Evolutionary conservation across 495 filamentous ascomycete species (phyloP).

Genomic region (Hypoxylon fragiforme): DNA sequence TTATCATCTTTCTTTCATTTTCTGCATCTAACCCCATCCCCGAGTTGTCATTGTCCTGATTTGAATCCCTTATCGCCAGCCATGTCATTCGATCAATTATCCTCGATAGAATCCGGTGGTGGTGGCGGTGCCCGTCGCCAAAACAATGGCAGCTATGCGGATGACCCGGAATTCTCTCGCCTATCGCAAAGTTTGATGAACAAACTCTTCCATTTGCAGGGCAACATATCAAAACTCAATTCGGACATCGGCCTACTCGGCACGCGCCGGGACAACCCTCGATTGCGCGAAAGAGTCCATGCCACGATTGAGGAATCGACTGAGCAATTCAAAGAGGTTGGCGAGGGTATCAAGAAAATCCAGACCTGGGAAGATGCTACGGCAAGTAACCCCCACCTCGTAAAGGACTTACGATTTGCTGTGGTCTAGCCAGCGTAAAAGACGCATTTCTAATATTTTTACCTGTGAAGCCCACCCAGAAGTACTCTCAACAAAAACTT

Average conservation of each 20-base stretch:
- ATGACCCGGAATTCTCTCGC: conserved; percentile 89
- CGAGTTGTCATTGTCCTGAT: conserved; percentile 7
- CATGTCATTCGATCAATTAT: conserved; percentile 93
- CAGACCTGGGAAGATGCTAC: conserved; percentile 90
- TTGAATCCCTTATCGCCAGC: conserved; percentile 19
- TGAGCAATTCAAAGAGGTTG: conserved; percentile 85
- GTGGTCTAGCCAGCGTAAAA: background rate
- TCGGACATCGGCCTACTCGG: conserved; percentile 83
- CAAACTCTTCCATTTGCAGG: conserved; percentile 83
- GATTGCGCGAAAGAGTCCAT: conserved; percentile 87
- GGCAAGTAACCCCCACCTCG: conserved; percentile 65
- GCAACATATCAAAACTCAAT: conserved; percentile 78
- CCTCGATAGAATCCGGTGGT: conserved; percentile 71
- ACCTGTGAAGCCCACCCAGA: conserved; percentile 69
- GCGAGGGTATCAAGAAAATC: conserved; percentile 90
- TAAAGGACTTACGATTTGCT: background rate
- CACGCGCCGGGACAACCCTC: conserved; percentile 86
- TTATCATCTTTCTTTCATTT: too few relatives aligned
- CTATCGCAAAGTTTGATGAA: conserved; percentile 80
- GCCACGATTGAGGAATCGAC: conserved; percentile 82
- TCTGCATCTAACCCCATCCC: too few relatives aligned
- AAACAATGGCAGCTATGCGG: conserved; percentile 67
- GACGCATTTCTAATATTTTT: conserved; percentile 23
- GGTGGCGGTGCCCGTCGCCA: conserved; percentile 44
- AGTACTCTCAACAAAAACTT: conserved; percentile 92